These are phyloP conservation scores for Fusarium beomiforme DNA, from an alignment of 2,329 filamentous ascomycete species.

Conservation along the genomic window DNA sequence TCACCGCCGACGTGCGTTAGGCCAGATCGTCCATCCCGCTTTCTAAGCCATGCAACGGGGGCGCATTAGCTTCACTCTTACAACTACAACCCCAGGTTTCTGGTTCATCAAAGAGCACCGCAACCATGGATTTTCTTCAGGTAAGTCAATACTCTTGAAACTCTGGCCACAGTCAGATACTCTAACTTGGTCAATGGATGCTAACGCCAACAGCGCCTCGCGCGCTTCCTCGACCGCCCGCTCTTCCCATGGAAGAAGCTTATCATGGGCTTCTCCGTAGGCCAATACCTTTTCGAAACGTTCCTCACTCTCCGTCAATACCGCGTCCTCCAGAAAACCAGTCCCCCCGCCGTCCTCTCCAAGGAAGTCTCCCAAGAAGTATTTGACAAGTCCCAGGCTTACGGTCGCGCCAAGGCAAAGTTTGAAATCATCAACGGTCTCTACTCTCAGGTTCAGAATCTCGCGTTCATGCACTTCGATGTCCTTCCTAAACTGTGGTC, in stretches of 20 bases:
- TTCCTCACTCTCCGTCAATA: constrained; percentile 93
- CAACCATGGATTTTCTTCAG: constrained; percentile 60
- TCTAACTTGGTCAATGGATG: background rate
- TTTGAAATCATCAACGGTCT: constrained; percentile 84
- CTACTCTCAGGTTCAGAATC: constrained; percentile 87
- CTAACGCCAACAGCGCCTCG: constrained; percentile 68
- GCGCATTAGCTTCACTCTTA: constrained; percentile 28
- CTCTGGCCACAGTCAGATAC: background rate
- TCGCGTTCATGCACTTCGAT: constrained; percentile 90
- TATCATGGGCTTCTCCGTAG: constrained; percentile 92
- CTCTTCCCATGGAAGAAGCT: constrained; percentile 98
- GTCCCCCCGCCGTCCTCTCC: constrained; percentile 85
- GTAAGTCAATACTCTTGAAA: constrained; percentile 38
- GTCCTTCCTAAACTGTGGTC: constrained; percentile 91
- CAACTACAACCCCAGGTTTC: constrained; percentile 36
- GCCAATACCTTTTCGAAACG: constrained; percentile 89
- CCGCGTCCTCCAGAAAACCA: constrained; percentile 80
- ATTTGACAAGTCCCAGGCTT: constrained; percentile 95
- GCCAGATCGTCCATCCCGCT: constrained; percentile 40
- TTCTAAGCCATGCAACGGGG: constrained; percentile 17
- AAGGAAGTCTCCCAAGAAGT: constrained; percentile 90
- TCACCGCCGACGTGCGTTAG: constrained; percentile 26
- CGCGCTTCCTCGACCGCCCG: constrained; percentile 87
- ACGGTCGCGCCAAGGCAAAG: constrained; percentile 94
- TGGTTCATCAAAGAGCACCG: constrained; percentile 33